A percentile compares a stretch with the other conserved stretches of the same genome.
Conservation (phyloP, 352 stramenopile genomes). For the Phytophthora sansomeana region DNA sequence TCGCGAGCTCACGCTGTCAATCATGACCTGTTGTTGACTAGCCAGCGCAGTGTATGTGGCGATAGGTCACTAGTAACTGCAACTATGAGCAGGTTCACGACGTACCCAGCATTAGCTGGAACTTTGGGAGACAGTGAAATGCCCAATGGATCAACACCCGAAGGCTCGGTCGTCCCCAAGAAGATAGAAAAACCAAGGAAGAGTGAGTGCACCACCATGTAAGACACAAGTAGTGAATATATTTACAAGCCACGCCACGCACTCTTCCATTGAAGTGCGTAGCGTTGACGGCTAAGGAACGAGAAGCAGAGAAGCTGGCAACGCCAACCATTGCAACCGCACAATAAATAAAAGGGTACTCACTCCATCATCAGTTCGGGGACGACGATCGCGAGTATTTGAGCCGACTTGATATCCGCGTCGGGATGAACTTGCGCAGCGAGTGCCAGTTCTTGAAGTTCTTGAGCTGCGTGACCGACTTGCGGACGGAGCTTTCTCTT, state of each 20-base stretch:
- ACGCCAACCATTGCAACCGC: not conserved
- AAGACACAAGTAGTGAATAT: constrained; percentile 9
- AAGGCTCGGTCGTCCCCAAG: constrained; percentile 22
- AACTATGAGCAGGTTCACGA: constrained; percentile 33
- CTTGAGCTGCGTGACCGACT: constrained; percentile 42
- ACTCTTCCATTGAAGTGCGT: constrained; percentile 30
- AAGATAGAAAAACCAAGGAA: constrained; percentile 33
- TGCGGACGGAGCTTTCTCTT: constrained; percentile 26
- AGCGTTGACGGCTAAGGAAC: not conserved
- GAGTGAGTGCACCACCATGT: constrained; percentile 35
- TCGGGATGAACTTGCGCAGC: constrained; percentile 38
- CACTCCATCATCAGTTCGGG: constrained; percentile 11
- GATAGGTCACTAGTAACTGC: constrained; percentile 23
- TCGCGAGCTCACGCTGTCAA: constrained; percentile 3
- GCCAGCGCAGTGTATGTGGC: constrained; percentile 24
- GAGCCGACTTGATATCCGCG: constrained; percentile 33
- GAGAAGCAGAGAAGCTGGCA: not conserved
- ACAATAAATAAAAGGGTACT: constrained; percentile 30
- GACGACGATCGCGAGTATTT: constrained; percentile 39
- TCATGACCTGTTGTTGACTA: constrained; percentile 10
- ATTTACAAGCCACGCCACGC: constrained; percentile 12
- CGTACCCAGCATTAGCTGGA: constrained; percentile 11
- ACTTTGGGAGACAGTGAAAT: not conserved
- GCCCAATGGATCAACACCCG: not conserved
- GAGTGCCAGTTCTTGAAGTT: constrained; percentile 51